These are phyloP conservation scores for Bipolaris victoriae DNA, from an alignment of 2,329 filamentous ascomycete species.

Conservation along the genomic window DNA sequence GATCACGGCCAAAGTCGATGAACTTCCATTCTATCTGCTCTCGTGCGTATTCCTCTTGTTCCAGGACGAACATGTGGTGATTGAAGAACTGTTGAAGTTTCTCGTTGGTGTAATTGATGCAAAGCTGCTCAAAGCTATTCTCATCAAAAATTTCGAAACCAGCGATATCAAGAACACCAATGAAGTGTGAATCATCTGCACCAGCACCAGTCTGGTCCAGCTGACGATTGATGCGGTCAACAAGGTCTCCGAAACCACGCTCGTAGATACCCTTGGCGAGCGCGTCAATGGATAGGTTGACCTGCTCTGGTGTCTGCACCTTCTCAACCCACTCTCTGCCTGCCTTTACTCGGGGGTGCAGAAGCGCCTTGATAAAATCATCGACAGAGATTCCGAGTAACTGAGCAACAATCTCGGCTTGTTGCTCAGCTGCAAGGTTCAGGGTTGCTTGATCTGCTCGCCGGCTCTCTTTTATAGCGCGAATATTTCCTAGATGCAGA, in stretches of 20 bases:
- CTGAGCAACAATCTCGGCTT: constrained; percentile 79
- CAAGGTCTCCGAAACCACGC: constrained; percentile 90
- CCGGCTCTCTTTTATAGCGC: constrained; percentile 86
- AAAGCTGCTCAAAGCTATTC: constrained; percentile 98
- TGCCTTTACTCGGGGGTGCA: constrained; percentile 94
- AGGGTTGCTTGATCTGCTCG: constrained; percentile 89
- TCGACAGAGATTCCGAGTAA: constrained; percentile 85
- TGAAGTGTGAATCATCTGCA: constrained; percentile 90
- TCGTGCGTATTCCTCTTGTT: constrained; percentile 96
- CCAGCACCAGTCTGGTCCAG: constrained; percentile 84
- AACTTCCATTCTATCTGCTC: constrained; percentile 99
- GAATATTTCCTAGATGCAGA: constrained; percentile 90
- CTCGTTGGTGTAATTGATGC: constrained; percentile 99
- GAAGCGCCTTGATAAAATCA: constrained; percentile 82
- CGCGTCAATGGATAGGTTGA: constrained; percentile 86
- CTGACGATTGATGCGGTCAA: constrained; percentile 88
- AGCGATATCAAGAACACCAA: constrained; percentile 97
- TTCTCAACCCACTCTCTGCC: constrained; percentile 99
- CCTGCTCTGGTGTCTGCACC: constrained; percentile 95
- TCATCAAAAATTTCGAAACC: constrained; percentile 99
- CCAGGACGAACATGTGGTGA: constrained; percentile 99
- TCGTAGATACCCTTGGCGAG: constrained; percentile 98
- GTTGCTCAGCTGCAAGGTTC: constrained; percentile 72
- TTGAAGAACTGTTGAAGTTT: constrained; percentile 99
- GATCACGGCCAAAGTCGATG: constrained; percentile 95